A percentile compares a stretch with the other conserved stretches of the same genome.
Conservation (phyloP, 1,139 yeast species). For the Protomyces gravidus region DNA sequence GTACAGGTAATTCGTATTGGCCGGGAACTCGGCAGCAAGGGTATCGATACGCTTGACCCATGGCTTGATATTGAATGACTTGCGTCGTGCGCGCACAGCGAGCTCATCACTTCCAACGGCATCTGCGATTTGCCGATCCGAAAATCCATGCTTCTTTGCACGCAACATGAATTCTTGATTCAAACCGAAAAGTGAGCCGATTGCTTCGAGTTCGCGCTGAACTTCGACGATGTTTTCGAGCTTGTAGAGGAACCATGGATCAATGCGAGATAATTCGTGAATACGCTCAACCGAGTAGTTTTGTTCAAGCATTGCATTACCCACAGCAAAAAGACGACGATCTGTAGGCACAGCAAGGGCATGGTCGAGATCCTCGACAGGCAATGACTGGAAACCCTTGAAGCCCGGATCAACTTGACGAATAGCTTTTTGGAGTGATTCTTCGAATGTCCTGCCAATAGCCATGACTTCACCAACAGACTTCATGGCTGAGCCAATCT, state of each 20-base stretch:
- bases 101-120: constrained; percentile 67
- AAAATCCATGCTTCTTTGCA: constrained; percentile 91
- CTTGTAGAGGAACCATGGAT: constrained; percentile 92
- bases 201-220: constrained; percentile 71
- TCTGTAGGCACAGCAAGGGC: constrained; percentile 88
- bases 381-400: constrained; percentile 87
- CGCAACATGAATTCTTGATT: constrained; percentile 65
- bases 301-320: constrained; percentile 89
- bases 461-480: constrained; percentile 99
- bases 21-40: constrained; percentile 98
- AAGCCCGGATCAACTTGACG: constrained; percentile 92
- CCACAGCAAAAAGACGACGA: constrained; percentile 97
- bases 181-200: constrained; percentile 55
- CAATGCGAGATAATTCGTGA: constrained; percentile 85
- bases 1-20: constrained; percentile 89
- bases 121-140: constrained; percentile 85
- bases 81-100: constrained; percentile 75
- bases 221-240: constrained; percentile 83
- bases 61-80: constrained; percentile 73
- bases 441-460: constrained; percentile 95
- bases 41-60: constrained; percentile 96
- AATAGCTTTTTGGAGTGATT: constrained; percentile 95
- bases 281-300: constrained; percentile 85
- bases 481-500: constrained; percentile 93
- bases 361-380: constrained; percentile 72